Evolutionary conservation across 2,329 filamentous ascomycete genomes (phyloP).

Genomic region (Aspergillus sp.): DNA sequence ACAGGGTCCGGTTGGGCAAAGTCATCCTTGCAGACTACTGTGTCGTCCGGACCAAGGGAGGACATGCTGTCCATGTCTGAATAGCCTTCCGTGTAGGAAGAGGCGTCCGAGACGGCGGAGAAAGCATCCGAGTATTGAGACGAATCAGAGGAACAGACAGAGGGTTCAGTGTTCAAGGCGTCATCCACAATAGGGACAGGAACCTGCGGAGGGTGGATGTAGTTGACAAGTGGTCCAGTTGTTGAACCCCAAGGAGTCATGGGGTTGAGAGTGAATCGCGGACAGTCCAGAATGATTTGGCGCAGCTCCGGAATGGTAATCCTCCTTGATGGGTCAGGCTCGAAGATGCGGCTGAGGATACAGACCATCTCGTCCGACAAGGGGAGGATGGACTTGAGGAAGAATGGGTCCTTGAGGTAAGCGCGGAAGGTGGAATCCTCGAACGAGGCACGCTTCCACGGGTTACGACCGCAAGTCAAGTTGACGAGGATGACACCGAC

Average conservation of each 20-base stretch:
- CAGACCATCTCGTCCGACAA: slow-evolving; percentile 85
- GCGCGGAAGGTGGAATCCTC: slow-evolving; percentile 95
- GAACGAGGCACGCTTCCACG: slow-evolving; percentile 93
- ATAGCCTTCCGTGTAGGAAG: slow-evolving; percentile 41
- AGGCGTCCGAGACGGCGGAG: slow-evolving; percentile 41
- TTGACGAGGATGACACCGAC: slow-evolving; percentile 98
- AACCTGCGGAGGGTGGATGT: slow-evolving; percentile 35
- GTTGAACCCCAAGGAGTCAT: slow-evolving; percentile 42
- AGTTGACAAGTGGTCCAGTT: slow-evolving; percentile 35
- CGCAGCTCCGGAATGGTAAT: slow-evolving; percentile 80
- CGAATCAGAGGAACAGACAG: slow-evolving; percentile 36
- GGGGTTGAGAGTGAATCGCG: slow-evolving; percentile 61
- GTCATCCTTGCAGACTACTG: slow-evolving; percentile 30
- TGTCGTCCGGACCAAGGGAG: slow-evolving; percentile 33
- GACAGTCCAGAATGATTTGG: slow-evolving; percentile 72
- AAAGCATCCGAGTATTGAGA: slow-evolving; percentile 39
- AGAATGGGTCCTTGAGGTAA: slow-evolving; percentile 79
- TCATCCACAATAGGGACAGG: slow-evolving; percentile 34
- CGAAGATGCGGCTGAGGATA: slow-evolving; percentile 85
- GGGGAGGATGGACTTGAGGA: slow-evolving; percentile 89
- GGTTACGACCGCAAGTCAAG: slow-evolving; percentile 94
- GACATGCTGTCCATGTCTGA: slow-evolving; percentile 37
- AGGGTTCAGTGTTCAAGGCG: slow-evolving; percentile 35
- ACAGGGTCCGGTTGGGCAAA: slow-evolving; percentile 29
- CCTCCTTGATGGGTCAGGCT: slow-evolving; percentile 77